These are phyloP conservation scores for Lindgomyces ingoldianus DNA, from an alignment of 495 filamentous ascomycete species.

Conservation along the genomic window DNA sequence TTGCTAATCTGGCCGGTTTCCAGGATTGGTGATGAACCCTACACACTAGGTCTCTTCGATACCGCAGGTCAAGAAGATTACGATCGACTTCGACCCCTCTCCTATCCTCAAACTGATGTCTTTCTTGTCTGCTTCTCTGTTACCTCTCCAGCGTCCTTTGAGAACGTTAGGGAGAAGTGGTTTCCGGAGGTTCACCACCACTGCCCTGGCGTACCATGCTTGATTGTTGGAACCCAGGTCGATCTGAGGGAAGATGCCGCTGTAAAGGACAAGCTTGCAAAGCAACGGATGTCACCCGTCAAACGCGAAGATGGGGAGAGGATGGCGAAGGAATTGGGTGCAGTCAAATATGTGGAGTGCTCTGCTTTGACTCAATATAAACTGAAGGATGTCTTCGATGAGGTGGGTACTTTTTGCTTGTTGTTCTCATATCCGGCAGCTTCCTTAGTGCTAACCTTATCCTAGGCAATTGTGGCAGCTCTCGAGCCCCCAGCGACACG, in stretches of 20 bases:
- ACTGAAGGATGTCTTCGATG: constrained; percentile 98
- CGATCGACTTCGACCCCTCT: constrained; percentile 91
- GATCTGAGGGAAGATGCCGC: constrained; percentile 91
- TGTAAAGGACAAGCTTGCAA: constrained; percentile 86
- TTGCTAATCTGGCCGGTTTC: constrained; percentile 8
- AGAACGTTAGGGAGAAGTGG: constrained; percentile 99
- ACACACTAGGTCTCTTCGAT: constrained; percentile 96
- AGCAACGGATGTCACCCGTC: constrained; percentile 93
- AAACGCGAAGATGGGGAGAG: constrained; percentile 87
- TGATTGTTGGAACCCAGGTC: constrained; percentile 97
- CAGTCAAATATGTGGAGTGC: constrained; percentile 98
- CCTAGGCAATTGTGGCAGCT: constrained; percentile 48
- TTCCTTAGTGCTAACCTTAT: constrained; percentile 14
- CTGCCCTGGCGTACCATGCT: constrained; percentile 94
- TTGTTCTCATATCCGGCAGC: neutral
- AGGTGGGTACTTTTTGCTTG: constrained; percentile 60
- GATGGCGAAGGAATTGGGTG: constrained; percentile 94
- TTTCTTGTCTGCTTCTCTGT: constrained; percentile 99
- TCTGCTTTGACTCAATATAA: constrained; percentile 97
- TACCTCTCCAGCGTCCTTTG: constrained; percentile 97
- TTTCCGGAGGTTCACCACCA: constrained; percentile 98
- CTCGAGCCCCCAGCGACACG: constrained; percentile 43
- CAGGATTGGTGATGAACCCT: constrained; percentile 99
- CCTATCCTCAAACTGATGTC: constrained; percentile 97
- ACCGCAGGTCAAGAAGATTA: constrained; percentile 99